phyloP scores from a whole-genome alignment of 176 grass and related monocot species.

The Musa schizocarpa region DNA sequence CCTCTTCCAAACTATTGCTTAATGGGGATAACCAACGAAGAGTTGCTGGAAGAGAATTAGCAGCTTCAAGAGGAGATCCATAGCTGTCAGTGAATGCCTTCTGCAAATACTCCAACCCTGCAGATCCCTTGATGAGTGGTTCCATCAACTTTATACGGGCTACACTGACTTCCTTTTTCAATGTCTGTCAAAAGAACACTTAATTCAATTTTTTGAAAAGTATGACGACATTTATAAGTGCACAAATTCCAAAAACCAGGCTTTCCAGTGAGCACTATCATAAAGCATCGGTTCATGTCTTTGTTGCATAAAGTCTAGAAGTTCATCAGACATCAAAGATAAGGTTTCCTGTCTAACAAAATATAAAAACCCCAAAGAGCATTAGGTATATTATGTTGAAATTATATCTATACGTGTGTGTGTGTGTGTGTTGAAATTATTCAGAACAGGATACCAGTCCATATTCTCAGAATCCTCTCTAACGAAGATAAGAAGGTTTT shows the following conservation, averaged over 20 bases:
- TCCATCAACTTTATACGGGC: conserved; percentile 67
- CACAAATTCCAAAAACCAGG: not conserved
- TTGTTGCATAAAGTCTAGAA: too few relatives aligned
- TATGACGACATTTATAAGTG: not conserved
- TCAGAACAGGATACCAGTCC: too few relatives aligned
- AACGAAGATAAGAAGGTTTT: too few relatives aligned
- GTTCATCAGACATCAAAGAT: too few relatives aligned
- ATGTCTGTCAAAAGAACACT: conserved; percentile 34
- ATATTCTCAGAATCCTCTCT: too few relatives aligned
- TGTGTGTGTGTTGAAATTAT: too few relatives aligned
- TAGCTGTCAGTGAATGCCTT: conserved; percentile 73
- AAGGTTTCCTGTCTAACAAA: too few relatives aligned
- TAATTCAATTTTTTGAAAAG: not conserved
- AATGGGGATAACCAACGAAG: conserved; percentile 31
- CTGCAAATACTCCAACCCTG: conserved; percentile 77
- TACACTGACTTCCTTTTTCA: conserved; percentile 70
- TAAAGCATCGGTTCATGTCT: too few relatives aligned
- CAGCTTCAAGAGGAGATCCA: conserved; percentile 38
- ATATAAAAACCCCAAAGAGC: too few relatives aligned
- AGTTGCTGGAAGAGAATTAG: conserved; percentile 41
- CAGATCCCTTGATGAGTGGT: conserved; percentile 65
- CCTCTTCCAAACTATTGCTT: conserved; percentile 30
- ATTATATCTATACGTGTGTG: too few relatives aligned
- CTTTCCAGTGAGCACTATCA: too few relatives aligned
- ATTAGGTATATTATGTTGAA: too few relatives aligned